phyloP scores from a whole-genome alignment of 345 rosid species.

The Brassica juncea region DNA sequence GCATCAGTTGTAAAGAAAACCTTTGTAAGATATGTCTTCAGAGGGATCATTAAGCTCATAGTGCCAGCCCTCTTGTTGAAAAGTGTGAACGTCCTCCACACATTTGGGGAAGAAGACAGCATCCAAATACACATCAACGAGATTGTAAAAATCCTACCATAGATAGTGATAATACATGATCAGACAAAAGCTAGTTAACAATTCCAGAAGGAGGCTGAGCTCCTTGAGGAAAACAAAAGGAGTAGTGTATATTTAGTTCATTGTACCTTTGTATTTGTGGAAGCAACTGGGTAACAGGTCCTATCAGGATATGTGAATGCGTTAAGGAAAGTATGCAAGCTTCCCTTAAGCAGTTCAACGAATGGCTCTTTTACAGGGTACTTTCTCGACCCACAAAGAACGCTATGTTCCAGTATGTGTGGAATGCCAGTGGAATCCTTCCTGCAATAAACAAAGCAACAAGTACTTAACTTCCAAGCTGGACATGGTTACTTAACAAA shows the following conservation, averaged over 20 bases:
- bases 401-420: slow-evolving; percentile 98
- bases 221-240: not conserved
- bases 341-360: slow-evolving; percentile 91
- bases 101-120: slow-evolving; percentile 99
- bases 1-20: slow-evolving; percentile 35
- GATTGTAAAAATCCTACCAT: slow-evolving; percentile 83
- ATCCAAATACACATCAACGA: slow-evolving; percentile 93
- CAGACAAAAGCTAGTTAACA: slow-evolving; percentile 6
- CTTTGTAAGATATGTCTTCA: slow-evolving; percentile 90
- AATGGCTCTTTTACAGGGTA: slow-evolving; percentile 97
- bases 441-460: slow-evolving; percentile 49
- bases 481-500: not conserved
- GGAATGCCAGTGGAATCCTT: slow-evolving; percentile 97
- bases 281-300: slow-evolving; percentile 99
- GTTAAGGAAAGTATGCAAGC: slow-evolving; percentile 88
- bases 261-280: slow-evolving; percentile 83
- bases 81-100: slow-evolving; percentile 78
- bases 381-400: slow-evolving; percentile 92
- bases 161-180: slow-evolving; percentile 36
- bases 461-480: not conserved
- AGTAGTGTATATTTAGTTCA: not conserved
- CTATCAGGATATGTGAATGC: slow-evolving; percentile 98
- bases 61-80: slow-evolving; percentile 99
- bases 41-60: slow-evolving; percentile 85
- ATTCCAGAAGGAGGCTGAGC: not conserved